A percentile compares a stretch with the other conserved stretches of the same genome.
Evolutionary conservation across 1,284 basidiomycete genomes (phyloP).

Genomic region (Naganishia cerealis): DNA sequence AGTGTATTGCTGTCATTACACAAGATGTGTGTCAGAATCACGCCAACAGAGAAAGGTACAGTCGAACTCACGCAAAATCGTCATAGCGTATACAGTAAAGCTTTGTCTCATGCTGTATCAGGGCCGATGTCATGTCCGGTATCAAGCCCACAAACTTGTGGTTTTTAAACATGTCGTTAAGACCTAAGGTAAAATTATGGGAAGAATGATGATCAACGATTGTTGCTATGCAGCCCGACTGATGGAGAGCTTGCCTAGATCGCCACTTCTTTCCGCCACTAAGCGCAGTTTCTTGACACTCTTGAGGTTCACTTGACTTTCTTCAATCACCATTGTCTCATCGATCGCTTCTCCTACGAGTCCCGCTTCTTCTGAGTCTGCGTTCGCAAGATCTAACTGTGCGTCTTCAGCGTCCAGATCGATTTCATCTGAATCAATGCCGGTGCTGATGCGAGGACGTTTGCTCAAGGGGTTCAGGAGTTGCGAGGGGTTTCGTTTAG

Average conservation of each 20-base stretch:
- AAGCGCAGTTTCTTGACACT: constrained; percentile 74
- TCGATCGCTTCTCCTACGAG: neutral
- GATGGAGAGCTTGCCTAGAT: constrained; percentile 62
- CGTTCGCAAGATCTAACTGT: constrained; percentile 33
- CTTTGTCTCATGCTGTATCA: constrained; percentile 85
- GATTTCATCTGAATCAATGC: constrained; percentile 35
- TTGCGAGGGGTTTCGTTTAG: constrained; percentile 37
- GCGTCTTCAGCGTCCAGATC: constrained; percentile 38
- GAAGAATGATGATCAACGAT: neutral
- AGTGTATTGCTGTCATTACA: constrained; percentile 71
- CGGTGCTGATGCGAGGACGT: constrained; percentile 25
- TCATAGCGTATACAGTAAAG: constrained; percentile 87
- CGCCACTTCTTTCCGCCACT: constrained; percentile 63
- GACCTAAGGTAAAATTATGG: constrained; percentile 57
- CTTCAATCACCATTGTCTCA: constrained; percentile 59
- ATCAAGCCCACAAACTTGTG: constrained; percentile 93
- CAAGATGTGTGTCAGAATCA: neutral
- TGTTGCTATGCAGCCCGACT: too few relatives aligned
- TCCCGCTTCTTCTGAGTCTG: constrained; percentile 39
- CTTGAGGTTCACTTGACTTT: constrained; percentile 69
- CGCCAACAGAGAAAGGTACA: constrained; percentile 20
- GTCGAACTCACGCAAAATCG: constrained; percentile 66
- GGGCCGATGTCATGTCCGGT: constrained; percentile 71
- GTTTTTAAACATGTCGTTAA: constrained; percentile 78
- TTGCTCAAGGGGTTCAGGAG: constrained; percentile 10